Conservation (phyloP, 495 filamentous ascomycete species). For the Podospora australis region DNA sequence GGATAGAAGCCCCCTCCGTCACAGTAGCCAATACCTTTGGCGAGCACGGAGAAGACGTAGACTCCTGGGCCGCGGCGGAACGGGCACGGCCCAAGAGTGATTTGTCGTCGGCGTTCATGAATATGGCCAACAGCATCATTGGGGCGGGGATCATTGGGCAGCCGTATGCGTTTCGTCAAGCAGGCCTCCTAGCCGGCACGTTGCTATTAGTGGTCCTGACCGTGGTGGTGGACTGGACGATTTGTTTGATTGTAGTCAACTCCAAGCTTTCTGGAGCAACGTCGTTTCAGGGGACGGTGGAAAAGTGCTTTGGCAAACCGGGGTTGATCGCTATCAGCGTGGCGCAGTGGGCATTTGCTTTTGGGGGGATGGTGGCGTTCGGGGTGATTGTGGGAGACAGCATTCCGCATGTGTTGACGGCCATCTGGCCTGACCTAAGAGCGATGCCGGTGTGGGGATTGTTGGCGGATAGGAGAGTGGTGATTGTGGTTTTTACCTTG, state of each 20-base stretch:
- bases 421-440: conserved; percentile 69
- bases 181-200: conserved; percentile 74
- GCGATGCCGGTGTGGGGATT: conserved; percentile 73
- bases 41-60: conserved; percentile 39
- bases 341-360: conserved; percentile 97
- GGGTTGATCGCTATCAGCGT: conserved; percentile 85
- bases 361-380: conserved; percentile 97
- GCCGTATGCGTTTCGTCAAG: conserved; percentile 88
- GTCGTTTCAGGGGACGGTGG: conserved; percentile 90
- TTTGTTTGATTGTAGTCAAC: conserved; percentile 91
- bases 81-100: conserved; percentile 42
- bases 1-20: conserved; percentile 83
- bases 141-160: conserved; percentile 97
- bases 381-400: conserved; percentile 95
- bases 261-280: conserved; percentile 87
- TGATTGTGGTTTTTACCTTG: conserved; percentile 79
- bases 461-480: conserved; percentile 68
- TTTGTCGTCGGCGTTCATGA: conserved; percentile 68
- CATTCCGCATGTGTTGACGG: conserved; percentile 81
- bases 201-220: conserved; percentile 73
- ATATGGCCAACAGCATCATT: conserved; percentile 99
- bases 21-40: conserved; percentile 57
- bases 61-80: conserved; percentile 39
- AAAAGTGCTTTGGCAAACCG: conserved; percentile 82
- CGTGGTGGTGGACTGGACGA: conserved; percentile 89